Conservation (phyloP, 78 protist species). For the Tieghemostelium lacteum region DNA sequence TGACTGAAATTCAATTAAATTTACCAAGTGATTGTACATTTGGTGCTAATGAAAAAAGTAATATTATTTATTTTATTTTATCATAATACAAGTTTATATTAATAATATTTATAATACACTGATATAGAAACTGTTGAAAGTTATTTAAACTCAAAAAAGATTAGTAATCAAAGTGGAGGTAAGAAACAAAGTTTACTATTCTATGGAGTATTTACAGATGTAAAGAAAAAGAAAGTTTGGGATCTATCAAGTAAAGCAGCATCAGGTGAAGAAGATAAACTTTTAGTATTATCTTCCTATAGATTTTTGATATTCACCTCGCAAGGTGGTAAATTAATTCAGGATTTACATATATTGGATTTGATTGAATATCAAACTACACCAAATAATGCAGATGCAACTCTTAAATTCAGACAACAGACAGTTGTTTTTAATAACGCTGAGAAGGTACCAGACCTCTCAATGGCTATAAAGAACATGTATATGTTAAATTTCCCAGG, state of each 20-base stretch:
- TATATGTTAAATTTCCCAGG: slow-evolving; percentile 63
- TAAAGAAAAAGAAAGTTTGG: slow-evolving; percentile 65
- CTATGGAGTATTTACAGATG: slow-evolving; percentile 66
- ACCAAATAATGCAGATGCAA: background rate
- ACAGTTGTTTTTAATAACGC: slow-evolving; percentile 3
- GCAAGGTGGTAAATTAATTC: slow-evolving; percentile 32
- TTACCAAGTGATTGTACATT: background rate
- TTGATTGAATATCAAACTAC: slow-evolving; percentile 34
- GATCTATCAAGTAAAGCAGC: slow-evolving; percentile 5
- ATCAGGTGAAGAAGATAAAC: slow-evolving; percentile 27
- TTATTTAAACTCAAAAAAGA: slow-evolving; percentile 2
- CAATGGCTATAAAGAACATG: slow-evolving; percentile 60
- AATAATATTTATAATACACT: background rate
- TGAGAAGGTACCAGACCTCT: slow-evolving; percentile 6
- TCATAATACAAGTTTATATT: background rate
- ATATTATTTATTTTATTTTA: background rate
- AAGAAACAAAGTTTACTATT: slow-evolving; percentile 9
- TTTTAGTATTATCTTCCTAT: slow-evolving; percentile 22
- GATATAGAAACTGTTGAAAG: slow-evolving; percentile 38
- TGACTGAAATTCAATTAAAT: background rate
- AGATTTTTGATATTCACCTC: slow-evolving; percentile 44
- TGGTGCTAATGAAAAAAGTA: slow-evolving; percentile 28
- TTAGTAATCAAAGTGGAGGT: no score
- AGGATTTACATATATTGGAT: slow-evolving; percentile 53
- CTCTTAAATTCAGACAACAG: slow-evolving; percentile 9